Conservation (phyloP, 208 protist genomes). For the Trypanosoma melophagium region DNA sequence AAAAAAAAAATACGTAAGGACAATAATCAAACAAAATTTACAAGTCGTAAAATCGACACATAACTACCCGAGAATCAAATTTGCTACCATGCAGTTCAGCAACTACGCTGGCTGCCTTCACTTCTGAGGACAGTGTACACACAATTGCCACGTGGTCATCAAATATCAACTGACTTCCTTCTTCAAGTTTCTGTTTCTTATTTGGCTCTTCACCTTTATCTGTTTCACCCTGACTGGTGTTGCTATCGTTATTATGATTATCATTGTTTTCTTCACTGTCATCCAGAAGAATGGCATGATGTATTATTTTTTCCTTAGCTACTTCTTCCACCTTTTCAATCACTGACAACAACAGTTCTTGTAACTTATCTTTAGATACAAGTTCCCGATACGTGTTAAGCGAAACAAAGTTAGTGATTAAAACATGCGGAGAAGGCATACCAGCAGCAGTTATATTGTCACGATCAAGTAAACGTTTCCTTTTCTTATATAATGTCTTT, state of each 20-base stretch:
- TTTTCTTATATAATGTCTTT: constrained; percentile 62
- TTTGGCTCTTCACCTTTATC: background rate
- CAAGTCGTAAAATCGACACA: constrained; percentile 53
- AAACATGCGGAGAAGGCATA: constrained; percentile 39
- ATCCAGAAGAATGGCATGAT: constrained; percentile 47
- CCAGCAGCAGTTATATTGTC: constrained; percentile 37
- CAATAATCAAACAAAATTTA: constrained; percentile 8
- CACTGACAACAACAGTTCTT: constrained; percentile 36
- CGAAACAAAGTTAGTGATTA: constrained; percentile 66
- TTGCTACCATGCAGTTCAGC: constrained; percentile 55
- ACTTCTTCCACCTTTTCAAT: constrained; percentile 38
- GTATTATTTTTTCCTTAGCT: constrained; percentile 36
- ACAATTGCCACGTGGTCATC: constrained; percentile 69
- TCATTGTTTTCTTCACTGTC: constrained; percentile 14
- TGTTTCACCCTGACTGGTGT: background rate
- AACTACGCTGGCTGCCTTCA: constrained; percentile 56
- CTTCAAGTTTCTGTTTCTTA: constrained; percentile 6
- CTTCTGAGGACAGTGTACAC: constrained; percentile 42
- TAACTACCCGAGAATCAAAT: constrained; percentile 56
- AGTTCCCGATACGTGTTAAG: constrained; percentile 27
- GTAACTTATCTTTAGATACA: constrained; percentile 20
- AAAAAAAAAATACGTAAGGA: constrained; percentile 2
- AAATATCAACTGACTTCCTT: constrained; percentile 22
- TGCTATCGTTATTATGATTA: background rate
- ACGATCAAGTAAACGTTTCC: constrained; percentile 50